phyloP scores from a whole-genome alignment of 208 protist genomes.

The Leishmania arabica region DNA sequence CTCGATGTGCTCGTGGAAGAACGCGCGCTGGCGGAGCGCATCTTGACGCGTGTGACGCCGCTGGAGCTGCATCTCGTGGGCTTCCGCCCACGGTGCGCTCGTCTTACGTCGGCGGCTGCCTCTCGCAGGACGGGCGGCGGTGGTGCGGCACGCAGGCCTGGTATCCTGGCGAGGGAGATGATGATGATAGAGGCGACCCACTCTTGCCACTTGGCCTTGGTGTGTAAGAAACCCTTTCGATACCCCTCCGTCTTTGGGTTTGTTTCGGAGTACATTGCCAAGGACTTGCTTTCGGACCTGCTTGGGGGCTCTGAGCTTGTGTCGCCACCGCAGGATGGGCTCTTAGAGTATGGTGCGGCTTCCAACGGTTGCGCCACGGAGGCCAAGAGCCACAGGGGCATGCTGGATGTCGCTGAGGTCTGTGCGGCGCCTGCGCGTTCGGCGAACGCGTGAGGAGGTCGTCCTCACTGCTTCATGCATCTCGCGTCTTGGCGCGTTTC shows the following conservation, averaged over 20 bases:
- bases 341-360: too few species aligned
- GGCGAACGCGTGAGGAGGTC: background rate
- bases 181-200: conserved; percentile 9
- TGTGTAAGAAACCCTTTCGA: conserved; percentile 28
- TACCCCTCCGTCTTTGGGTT: conserved; percentile 37
- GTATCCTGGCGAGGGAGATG: background rate
- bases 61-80: conserved; percentile 45
- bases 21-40: conserved; percentile 34
- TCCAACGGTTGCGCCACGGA: background rate
- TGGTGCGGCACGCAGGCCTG: background rate
- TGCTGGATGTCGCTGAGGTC: background rate
- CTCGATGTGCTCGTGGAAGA: conserved; percentile 30
- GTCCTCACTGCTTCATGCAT: background rate
- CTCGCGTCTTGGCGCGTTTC: background rate
- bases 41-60: conserved; percentile 30
- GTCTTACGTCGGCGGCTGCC: background rate
- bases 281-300: conserved; percentile 14
- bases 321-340: background rate
- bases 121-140: background rate
- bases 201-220: conserved; percentile 31
- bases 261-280: conserved; percentile 30
- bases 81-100: conserved; percentile 29
- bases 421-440: background rate
- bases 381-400: background rate
- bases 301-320: background rate